Evolutionary conservation across 352 stramenopile genomes (phyloP).

Genomic region (Thraustotheca clavata): DNA sequence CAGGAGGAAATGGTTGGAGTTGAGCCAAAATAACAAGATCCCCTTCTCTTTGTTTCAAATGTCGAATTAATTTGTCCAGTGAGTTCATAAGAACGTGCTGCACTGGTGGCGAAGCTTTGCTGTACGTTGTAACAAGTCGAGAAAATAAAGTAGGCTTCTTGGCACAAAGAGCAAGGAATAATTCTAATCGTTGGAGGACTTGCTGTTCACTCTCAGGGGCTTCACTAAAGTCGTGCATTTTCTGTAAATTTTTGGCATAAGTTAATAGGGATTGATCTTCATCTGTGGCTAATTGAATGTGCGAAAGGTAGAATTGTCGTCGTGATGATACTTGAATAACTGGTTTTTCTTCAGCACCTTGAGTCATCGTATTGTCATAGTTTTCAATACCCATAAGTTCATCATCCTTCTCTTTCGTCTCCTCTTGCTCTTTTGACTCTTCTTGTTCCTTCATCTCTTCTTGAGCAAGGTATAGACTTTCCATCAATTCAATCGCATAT

Average conservation of each 20-base stretch:
- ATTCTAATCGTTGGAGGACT: constrained; percentile 55
- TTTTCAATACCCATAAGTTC: constrained; percentile 24
- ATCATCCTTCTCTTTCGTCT: constrained; percentile 25
- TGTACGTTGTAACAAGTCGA: constrained; percentile 54
- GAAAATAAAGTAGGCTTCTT: constrained; percentile 59
- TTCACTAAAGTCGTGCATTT: constrained; percentile 31
- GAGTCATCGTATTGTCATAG: not conserved
- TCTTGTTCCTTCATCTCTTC: not conserved
- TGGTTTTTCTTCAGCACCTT: not conserved
- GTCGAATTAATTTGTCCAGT: constrained; percentile 82
- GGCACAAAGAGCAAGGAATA: constrained; percentile 62
- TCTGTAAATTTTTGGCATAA: constrained; percentile 37
- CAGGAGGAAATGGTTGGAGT: constrained; percentile 48
- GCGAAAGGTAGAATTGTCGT: constrained; percentile 7
- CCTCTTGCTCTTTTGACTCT: not conserved
- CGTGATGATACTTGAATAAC: constrained; percentile 2
- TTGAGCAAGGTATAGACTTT: constrained; percentile 28
- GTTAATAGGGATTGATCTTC: constrained; percentile 29
- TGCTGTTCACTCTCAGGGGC: constrained; percentile 42
- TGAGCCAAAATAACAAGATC: constrained; percentile 52
- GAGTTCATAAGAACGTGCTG: constrained; percentile 62
- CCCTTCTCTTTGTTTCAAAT: constrained; percentile 55
- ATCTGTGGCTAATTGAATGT: not conserved
- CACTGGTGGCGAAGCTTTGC: constrained; percentile 43
- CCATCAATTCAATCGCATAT: constrained; percentile 48